Evolutionary conservation across 371 early-diverging fungal genomes (phyloP).

Genomic region (Mortierella sp.): DNA sequence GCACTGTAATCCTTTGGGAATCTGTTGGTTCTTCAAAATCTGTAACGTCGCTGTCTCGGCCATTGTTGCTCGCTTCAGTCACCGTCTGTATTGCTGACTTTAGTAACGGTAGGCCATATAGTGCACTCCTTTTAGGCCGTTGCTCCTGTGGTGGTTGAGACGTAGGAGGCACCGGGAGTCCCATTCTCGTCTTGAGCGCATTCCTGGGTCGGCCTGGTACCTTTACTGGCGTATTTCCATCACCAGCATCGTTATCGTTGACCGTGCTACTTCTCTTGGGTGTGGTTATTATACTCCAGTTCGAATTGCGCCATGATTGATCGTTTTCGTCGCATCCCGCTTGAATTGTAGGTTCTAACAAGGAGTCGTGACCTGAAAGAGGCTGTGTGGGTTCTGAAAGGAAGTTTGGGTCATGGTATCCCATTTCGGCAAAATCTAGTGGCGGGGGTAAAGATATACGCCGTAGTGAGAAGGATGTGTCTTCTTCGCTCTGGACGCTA

Average conservation of each 20-base stretch:
- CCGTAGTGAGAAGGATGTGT: background rate
- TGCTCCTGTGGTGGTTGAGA: background rate
- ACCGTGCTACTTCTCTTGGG: background rate
- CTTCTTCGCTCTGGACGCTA: background rate
- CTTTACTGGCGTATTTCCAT: background rate
- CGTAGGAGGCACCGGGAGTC: background rate
- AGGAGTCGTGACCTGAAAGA: background rate
- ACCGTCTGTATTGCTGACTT: background rate
- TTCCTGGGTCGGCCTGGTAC: constrained; percentile 20
- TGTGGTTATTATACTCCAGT: constrained; percentile 10
- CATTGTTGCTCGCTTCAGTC: background rate
- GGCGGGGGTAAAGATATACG: constrained; percentile 35
- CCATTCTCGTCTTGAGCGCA: constrained; percentile 8
- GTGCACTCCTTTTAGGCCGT: background rate
- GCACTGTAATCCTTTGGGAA: background rate
- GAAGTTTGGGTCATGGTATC: constrained; percentile 7
- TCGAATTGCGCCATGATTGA: background rate
- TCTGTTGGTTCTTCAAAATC: constrained; percentile 8
- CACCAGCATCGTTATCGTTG: background rate
- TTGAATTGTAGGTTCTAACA: background rate
- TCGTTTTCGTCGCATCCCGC: background rate
- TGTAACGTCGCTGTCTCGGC: background rate
- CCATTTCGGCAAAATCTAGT: constrained; percentile 33
- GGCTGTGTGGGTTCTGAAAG: background rate
- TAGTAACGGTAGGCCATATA: constrained; percentile 13